Base-by-base conservation (phyloP, 108 stramenopile genomes). In the Pelagomonas calceolata region DNA sequence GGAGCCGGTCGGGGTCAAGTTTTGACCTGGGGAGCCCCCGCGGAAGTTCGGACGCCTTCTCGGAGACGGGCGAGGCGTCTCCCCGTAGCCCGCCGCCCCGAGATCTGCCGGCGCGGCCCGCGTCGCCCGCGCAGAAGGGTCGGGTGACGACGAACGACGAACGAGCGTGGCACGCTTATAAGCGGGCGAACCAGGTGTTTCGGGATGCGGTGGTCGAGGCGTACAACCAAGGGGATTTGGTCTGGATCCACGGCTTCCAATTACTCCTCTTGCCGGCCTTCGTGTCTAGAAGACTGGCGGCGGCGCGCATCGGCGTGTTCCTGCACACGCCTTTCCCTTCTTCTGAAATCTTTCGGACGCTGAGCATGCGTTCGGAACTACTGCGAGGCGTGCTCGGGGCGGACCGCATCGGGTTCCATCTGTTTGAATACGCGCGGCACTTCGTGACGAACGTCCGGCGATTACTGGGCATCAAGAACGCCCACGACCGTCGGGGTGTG, bases 401-500 rank as follows among this genome's bases (percentile, higher is more conserved):
- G 32, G 85, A 87, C 72, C 86, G 85, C 73, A 71, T 87, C 64
- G 86, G 87, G 21, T 88, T 88, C 70, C 87, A 88, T 79, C 74
- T 88, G 14, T 88, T 69, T 74, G 87, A 88, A 80, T 88, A 88
- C 76, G 81, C 86, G 0, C 74, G 87, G 29, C 87, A 86, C 67
- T 88, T 88, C 78, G 63, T 87, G 30, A 84, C 87, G 21, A 78
- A 73, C 77, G 84, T 83, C 70, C 75, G 75, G 63, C 71, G 87
- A 26, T 64, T 88, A 32, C 72, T 88, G 66, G 86, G 86, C 71
- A 80, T 94, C 68, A 93, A 89, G 10, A 88, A 93, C 81, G 80
- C 89, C 15, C 83, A 83, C 32, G 89, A 92, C 18, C 91, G 88
- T 7, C 85, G 89, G 72, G 92, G 89, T 66, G 72, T 91, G 32